These are phyloP conservation scores for Acanthamoeba sp. DNA, from an alignment of 208 protist genomes.

Conservation along the genomic window DNA sequence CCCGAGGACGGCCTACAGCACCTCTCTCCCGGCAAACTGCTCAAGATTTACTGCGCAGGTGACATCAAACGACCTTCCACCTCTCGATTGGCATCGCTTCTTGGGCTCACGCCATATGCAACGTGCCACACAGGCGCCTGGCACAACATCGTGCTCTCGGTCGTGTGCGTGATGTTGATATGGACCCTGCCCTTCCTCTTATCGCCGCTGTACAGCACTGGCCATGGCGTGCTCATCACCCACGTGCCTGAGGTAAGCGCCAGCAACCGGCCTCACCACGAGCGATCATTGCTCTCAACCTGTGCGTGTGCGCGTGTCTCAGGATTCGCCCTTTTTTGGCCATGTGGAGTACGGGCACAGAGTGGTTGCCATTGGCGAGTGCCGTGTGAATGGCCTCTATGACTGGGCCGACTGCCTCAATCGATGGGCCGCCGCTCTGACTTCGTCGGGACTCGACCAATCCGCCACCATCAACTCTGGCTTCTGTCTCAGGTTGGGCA, in stretches of 20 bases:
- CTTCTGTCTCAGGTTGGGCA: constrained; percentile 65
- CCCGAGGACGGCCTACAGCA: neutral
- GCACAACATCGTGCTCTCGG: constrained; percentile 54
- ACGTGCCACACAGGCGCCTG: neutral
- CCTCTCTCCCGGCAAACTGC: constrained; percentile 14
- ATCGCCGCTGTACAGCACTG: constrained; percentile 9
- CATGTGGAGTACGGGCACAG: constrained; percentile 8
- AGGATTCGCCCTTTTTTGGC: constrained; percentile 62
- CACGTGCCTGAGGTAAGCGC: neutral
- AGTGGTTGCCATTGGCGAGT: constrained; percentile 39
- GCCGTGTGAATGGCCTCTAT: neutral
- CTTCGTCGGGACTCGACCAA: neutral
- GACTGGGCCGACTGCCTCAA: constrained; percentile 64
- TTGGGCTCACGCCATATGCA: neutral
- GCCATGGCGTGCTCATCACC: constrained; percentile 12
- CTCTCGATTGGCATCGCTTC: no score
- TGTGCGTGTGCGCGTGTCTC: neutral
- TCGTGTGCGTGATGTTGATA: constrained; percentile 5
- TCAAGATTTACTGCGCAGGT: constrained; percentile 71
- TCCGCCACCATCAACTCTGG: constrained; percentile 7
- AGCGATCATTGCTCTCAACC: neutral
- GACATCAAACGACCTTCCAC: neutral
- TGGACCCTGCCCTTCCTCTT: constrained; percentile 44
- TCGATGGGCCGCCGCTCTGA: neutral
- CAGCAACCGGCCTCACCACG: neutral